These are phyloP conservation scores for Austroboletus niveus DNA, from an alignment of 1,284 basidiomycete genomes.

Conservation along the genomic window DNA sequence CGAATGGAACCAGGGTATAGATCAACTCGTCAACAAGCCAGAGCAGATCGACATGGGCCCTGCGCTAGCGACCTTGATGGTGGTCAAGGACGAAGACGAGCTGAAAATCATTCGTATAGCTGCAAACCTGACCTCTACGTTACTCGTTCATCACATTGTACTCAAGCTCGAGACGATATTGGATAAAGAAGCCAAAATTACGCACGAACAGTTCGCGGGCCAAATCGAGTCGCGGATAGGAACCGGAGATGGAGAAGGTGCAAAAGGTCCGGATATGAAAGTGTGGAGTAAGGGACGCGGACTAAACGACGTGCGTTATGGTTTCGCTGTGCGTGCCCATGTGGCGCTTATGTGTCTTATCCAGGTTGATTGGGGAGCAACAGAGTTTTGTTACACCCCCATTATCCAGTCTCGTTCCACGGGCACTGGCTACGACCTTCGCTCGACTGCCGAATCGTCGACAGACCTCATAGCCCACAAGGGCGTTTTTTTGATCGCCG, in stretches of 20 bases:
- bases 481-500: constrained; percentile 85
- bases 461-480: constrained; percentile 84
- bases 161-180: constrained; percentile 88
- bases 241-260: constrained; percentile 71
- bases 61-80: constrained; percentile 77
- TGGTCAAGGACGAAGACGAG: constrained; percentile 90
- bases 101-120: constrained; percentile 80
- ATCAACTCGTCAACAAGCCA: constrained; percentile 54
- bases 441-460: constrained; percentile 84
- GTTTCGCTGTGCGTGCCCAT: background rate
- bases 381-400: constrained; percentile 93
- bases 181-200: constrained; percentile 87
- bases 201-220: constrained; percentile 82
- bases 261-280: constrained; percentile 84
- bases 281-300: constrained; percentile 81
- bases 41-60: constrained; percentile 78
- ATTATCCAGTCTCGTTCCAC: constrained; percentile 93
- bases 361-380: constrained; percentile 83
- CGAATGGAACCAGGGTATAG: constrained; percentile 73
- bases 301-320: constrained; percentile 53
- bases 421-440: constrained; percentile 81
- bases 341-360: constrained; percentile 6
- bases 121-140: constrained; percentile 79
- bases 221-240: constrained; percentile 88
- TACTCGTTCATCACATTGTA: constrained; percentile 85